These are phyloP conservation scores for Phytophthora litchii DNA, from an alignment of 352 stramenopile genomes.

Conservation along the genomic window DNA sequence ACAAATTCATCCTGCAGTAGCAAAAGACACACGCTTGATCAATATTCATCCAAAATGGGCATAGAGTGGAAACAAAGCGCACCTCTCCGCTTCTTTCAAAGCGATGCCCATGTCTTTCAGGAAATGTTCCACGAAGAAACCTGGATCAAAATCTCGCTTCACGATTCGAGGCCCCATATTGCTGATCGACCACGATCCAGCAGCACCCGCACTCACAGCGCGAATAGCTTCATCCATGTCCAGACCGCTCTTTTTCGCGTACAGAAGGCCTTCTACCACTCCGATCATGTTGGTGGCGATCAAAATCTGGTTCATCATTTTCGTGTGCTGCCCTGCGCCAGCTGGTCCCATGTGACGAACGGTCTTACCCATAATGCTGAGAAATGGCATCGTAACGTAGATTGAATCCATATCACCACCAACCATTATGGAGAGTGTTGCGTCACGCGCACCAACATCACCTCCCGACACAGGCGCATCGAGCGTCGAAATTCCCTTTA, in stretches of 20 bases:
- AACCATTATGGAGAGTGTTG: slow-evolving; percentile 91
- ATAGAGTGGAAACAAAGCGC: slow-evolving; percentile 10
- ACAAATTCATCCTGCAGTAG: slow-evolving; percentile 78
- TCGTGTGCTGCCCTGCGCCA: slow-evolving; percentile 88
- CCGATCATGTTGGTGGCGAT: slow-evolving; percentile 91
- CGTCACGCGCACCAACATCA: slow-evolving; percentile 88
- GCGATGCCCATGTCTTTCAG: slow-evolving; percentile 92
- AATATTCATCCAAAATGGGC: not conserved
- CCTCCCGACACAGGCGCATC: slow-evolving; percentile 89
- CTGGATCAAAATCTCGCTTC: slow-evolving; percentile 89
- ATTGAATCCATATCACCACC: slow-evolving; percentile 86
- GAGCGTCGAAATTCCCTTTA: slow-evolving; percentile 73
- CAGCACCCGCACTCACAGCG: slow-evolving; percentile 83
- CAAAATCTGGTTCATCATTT: slow-evolving; percentile 94
- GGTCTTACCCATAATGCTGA: slow-evolving; percentile 91
- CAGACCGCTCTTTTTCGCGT: slow-evolving; percentile 87
- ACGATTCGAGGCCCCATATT: slow-evolving; percentile 90
- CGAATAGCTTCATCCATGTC: slow-evolving; percentile 90
- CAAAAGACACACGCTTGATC: slow-evolving; percentile 4
- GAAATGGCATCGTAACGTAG: slow-evolving; percentile 83
- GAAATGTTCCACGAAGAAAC: slow-evolving; percentile 93
- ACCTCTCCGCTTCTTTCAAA: slow-evolving; percentile 82
- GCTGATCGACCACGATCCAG: slow-evolving; percentile 90
- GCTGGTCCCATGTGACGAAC: slow-evolving; percentile 87
- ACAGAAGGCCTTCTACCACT: slow-evolving; percentile 88